phyloP scores from a whole-genome alignment of 257 asterid genomes.

The Nicotiana paniculata region DNA sequence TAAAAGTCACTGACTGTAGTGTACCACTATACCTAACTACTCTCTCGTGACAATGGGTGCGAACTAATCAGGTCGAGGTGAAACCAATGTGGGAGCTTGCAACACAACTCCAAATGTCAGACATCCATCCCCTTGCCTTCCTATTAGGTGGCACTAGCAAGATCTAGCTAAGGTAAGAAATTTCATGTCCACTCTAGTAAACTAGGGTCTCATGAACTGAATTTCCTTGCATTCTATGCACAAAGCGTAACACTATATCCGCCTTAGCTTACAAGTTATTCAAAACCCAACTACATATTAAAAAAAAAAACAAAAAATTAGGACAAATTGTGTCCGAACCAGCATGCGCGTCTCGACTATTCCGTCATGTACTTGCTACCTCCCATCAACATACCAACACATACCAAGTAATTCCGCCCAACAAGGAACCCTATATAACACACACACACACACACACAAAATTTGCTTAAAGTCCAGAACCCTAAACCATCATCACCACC shows the following conservation, averaged over 20 bases:
- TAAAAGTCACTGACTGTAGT: background rate
- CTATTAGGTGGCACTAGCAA: background rate
- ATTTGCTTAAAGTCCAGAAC: background rate
- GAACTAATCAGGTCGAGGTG: background rate
- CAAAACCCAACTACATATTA: background rate
- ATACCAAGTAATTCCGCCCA: too few species aligned
- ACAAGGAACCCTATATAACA: too few species aligned
- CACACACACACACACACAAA: too few species aligned
- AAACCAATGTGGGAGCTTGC: background rate
- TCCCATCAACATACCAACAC: too few species aligned
- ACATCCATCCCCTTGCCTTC: background rate
- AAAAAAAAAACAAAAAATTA: background rate
- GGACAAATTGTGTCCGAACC: too few species aligned
- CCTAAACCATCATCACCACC: background rate
- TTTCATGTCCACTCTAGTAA: background rate
- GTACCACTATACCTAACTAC: background rate
- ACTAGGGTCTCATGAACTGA: background rate
- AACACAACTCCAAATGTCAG: background rate
- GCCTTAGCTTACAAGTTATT: background rate
- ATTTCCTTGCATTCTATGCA: background rate
- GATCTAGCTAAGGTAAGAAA: constrained; percentile 7
- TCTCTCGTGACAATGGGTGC: background rate
- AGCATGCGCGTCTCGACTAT: too few species aligned
- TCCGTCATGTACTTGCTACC: too few species aligned
- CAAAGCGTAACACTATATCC: background rate